Evolutionary conservation across 1,139 yeast genomes (phyloP).

Genomic region (Pichia sp.): DNA sequence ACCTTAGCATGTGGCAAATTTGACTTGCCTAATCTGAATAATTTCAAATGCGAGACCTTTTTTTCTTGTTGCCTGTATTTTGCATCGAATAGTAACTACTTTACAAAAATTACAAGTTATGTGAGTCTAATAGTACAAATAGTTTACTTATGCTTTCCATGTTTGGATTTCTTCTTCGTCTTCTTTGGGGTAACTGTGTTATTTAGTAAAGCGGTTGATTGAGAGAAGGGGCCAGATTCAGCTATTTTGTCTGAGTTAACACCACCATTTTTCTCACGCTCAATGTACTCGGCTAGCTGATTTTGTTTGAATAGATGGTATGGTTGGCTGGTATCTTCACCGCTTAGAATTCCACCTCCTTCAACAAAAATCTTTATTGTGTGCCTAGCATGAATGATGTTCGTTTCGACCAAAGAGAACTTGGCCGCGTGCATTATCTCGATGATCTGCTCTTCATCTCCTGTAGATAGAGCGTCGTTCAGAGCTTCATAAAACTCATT

Average conservation of each 20-base stretch:
- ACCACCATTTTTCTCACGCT: not conserved
- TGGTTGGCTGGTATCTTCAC: not conserved
- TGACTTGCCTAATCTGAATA: not conserved
- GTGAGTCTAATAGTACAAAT: not conserved
- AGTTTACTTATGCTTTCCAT: not conserved
- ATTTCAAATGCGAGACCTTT: not conserved
- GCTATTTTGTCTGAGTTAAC: too few species aligned
- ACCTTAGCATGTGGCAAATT: not conserved
- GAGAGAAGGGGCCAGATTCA: not conserved
- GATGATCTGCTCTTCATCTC: conserved; percentile 14
- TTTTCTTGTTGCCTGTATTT: not conserved
- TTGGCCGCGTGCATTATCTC: conserved; percentile 13
- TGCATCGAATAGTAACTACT: not conserved
- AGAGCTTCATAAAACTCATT: conserved; percentile 19
- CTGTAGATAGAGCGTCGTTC: conserved; percentile 11
- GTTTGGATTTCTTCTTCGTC: conserved; percentile 3
- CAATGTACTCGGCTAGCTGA: not conserved
- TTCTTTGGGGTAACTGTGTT: not conserved
- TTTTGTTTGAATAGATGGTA: not conserved
- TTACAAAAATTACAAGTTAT: not conserved
- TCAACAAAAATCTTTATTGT: not conserved
- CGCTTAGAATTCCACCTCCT: not conserved
- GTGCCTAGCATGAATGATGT: conserved; percentile 4
- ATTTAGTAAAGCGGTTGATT: not conserved
- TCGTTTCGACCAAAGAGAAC: not conserved